phyloP scores from a whole-genome alignment of 257 asterid species.

The Plectranthus barbatus region DNA sequence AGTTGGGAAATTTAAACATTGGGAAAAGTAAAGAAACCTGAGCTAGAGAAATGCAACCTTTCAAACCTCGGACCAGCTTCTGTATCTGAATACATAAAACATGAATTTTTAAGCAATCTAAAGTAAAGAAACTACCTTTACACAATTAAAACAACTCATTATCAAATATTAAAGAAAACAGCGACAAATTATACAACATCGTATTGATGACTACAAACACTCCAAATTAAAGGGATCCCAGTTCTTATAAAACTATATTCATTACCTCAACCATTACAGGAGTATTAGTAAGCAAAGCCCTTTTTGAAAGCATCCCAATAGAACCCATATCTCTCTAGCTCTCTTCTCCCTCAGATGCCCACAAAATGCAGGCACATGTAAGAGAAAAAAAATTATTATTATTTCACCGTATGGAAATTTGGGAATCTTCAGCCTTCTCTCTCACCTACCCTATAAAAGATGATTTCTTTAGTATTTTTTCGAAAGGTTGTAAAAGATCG shows the following conservation, averaged over 20 bases:
- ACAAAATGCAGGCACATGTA: constrained; percentile 8
- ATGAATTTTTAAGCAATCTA: constrained; percentile 8
- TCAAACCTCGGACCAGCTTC: constrained; percentile 66
- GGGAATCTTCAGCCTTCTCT: constrained; percentile 16
- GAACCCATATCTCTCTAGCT: constrained; percentile 57
- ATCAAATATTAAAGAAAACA: neutral
- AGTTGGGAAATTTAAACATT: constrained; percentile 14
- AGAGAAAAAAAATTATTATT: neutral
- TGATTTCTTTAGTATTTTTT: neutral
- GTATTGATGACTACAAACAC: neutral
- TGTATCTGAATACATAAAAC: constrained; percentile 59
- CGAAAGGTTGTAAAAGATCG: constrained; percentile 1
- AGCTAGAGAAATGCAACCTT: constrained; percentile 82
- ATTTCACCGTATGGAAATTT: neutral
- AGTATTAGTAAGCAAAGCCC: constrained; percentile 72
- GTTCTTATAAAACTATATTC: neutral
- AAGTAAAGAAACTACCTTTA: neutral
- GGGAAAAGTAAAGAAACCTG: constrained; percentile 79
- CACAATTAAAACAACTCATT: constrained; percentile 14
- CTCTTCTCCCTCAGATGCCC: constrained; percentile 3
- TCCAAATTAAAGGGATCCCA: constrained; percentile 13
- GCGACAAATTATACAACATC: neutral
- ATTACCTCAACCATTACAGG: constrained; percentile 96
- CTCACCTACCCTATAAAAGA: constrained; percentile 28
- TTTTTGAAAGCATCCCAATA: constrained; percentile 57